Percentiles rank a stretch among this genome's conserved stretches.
These are phyloP conservation scores for Leccinellum rugosiceps DNA, from an alignment of 768 basidiomycete genomes.

Conservation along the genomic window DNA sequence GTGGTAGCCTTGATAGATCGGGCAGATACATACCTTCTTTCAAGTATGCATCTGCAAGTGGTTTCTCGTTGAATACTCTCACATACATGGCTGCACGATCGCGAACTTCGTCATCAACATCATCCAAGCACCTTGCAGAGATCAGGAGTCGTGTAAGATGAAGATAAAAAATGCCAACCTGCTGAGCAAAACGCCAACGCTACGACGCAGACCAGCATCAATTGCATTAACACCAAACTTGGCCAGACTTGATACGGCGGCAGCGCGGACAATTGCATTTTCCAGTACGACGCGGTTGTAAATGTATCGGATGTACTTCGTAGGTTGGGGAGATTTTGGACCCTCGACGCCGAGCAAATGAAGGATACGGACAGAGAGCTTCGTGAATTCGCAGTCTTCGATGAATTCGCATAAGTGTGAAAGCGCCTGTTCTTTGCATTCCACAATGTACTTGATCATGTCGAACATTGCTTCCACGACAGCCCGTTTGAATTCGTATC, in stretches of 20 bases:
- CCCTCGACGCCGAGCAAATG: slow-evolving; percentile 95
- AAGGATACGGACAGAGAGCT: slow-evolving; percentile 94
- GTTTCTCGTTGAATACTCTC: slow-evolving; percentile 73
- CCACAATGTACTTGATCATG: slow-evolving; percentile 97
- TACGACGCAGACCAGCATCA: slow-evolving; percentile 76
- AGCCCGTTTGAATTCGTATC: slow-evolving; percentile 98
- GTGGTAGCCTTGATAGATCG: neutral
- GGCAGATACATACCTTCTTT: slow-evolving; percentile 72
- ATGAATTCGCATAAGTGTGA: slow-evolving; percentile 99
- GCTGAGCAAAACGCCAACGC: slow-evolving; percentile 82
- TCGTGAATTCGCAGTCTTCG: slow-evolving; percentile 99
- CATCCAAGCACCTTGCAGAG: slow-evolving; percentile 79
- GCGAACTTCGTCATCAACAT: slow-evolving; percentile 98
- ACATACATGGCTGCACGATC: slow-evolving; percentile 97
- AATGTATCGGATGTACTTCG: slow-evolving; percentile 98
- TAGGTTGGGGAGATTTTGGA: slow-evolving; percentile 92
- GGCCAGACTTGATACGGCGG: slow-evolving; percentile 90
- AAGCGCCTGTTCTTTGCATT: slow-evolving; percentile 95
- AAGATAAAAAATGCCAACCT: slow-evolving; percentile 47
- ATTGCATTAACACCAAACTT: slow-evolving; percentile 93
- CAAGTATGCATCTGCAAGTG: slow-evolving; percentile 81
- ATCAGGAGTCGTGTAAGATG: neutral
- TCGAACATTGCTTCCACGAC: slow-evolving; percentile 99
- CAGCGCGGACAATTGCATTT: slow-evolving; percentile 96
- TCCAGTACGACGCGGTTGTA: slow-evolving; percentile 99